A percentile compares a stretch with the other conserved stretches of the same genome.
Evolutionary conservation across 2,329 filamentous ascomycete genomes (phyloP).

Genomic region (Fusarium fracticaudum): DNA sequence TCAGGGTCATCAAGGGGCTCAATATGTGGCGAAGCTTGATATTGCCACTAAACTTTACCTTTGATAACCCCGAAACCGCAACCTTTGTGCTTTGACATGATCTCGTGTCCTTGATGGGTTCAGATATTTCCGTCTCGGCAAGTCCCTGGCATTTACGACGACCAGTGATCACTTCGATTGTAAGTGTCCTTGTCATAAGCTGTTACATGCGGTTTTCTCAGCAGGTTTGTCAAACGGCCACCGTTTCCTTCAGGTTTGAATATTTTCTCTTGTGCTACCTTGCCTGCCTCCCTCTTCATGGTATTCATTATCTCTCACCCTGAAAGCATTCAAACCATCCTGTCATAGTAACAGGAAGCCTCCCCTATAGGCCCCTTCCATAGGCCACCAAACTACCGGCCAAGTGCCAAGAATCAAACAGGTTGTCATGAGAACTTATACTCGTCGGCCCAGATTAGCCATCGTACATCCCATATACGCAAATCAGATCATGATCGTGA

Average conservation of each 20-base stretch:
- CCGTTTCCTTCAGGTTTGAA: neutral
- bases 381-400: neutral
- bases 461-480: neutral
- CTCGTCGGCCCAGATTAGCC: neutral
- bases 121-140: neutral
- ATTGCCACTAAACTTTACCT: neutral
- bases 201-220: no score
- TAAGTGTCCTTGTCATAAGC: neutral
- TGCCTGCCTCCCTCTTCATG: neutral
- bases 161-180: neutral
- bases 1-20: no score
- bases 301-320: no score
- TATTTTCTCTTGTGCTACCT: neutral
- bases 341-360: neutral
- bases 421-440: neutral
- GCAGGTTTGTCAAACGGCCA: no score
- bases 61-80: neutral
- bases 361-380: neutral
- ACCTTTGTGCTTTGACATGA: neutral
- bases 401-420: neutral
- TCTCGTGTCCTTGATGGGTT: neutral
- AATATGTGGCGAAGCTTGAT: neutral
- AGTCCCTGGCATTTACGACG: no score
- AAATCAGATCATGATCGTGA: conserved; percentile 10
- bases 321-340: no score